A percentile compares a stretch with the other conserved stretches of the same genome.
Conservation (phyloP, 306 rosid species). For the Prosopis cineraria region DNA sequence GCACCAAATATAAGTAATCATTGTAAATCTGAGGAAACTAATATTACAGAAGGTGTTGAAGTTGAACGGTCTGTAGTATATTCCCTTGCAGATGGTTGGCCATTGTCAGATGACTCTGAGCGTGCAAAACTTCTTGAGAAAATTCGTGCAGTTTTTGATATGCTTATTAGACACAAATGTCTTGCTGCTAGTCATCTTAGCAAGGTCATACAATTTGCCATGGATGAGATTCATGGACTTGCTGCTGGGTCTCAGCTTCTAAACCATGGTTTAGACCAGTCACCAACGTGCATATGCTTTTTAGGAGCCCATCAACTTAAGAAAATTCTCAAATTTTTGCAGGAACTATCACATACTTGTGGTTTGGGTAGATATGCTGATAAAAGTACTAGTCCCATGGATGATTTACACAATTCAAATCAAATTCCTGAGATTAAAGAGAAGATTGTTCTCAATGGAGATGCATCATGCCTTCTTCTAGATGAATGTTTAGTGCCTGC, state of each 20-base stretch:
- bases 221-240: slow-evolving; percentile 77
- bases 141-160: slow-evolving; percentile 70
- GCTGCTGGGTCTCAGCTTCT: slow-evolving; percentile 78
- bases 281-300: slow-evolving; percentile 91
- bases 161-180: slow-evolving; percentile 74
- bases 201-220: slow-evolving; percentile 79
- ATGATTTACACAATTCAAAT: slow-evolving; percentile 47
- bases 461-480: slow-evolving; percentile 75
- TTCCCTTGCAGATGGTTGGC: slow-evolving; percentile 69
- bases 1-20: slow-evolving; percentile 40
- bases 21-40: slow-evolving; percentile 44
- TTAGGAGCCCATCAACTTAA: slow-evolving; percentile 75
- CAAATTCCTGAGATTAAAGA: slow-evolving; percentile 64
- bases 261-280: slow-evolving; percentile 70
- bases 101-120: slow-evolving; percentile 78
- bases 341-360: slow-evolving; percentile 77
- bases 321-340: slow-evolving; percentile 88
- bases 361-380: slow-evolving; percentile 77
- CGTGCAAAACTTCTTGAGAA: slow-evolving; percentile 80
- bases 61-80: slow-evolving; percentile 39
- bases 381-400: slow-evolving; percentile 52
- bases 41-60: slow-evolving; percentile 47
- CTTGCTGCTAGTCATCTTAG: slow-evolving; percentile 83
- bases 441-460: slow-evolving; percentile 78
- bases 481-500: slow-evolving; percentile 65